Base-by-base conservation (phyloP, 2,329 filamentous ascomycete species). In the Alternaria conjuncta region DNA sequence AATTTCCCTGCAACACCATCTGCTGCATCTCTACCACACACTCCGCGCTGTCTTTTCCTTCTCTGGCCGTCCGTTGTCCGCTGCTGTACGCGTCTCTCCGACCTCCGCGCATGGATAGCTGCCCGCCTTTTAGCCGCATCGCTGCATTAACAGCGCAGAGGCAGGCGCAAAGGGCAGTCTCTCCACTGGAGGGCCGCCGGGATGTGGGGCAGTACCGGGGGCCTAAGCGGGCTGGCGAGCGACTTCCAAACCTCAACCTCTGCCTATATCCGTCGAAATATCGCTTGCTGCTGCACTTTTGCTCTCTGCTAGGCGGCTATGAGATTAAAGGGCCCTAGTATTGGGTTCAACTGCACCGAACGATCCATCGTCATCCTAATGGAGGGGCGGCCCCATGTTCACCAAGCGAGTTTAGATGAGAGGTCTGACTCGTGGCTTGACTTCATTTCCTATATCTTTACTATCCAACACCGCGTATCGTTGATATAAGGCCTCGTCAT, bases 391-490 rank as follows among this genome's bases (percentile, higher is more conserved):
- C 69, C 63, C 67, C 68, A 76, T 72, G 66, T 59, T 26, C 55
- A 25, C 63, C 60, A 57, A 62, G 62, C 63, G 46, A 69, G 60
- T 59, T 71, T 73, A 68, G 68, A 74, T 71, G 68, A 72, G 63
- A 67, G 55, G 64, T 64, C 74, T 78, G 75, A 77, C 75, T 78
- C 75, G 74, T 71, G 72, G 68, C 75, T 71, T 72, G 71, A 63
- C 71, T 72, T 71, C 73, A 77, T 75, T 73, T 77, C 75, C 71
- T 75, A 67, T 69, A 69, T 71, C 70, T 64, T 64, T 36, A 28
- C 41, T 53, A 43, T 60, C 56, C 49, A 55, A 20, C 46, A 55
- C 63, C 64, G 63, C 69, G 57, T 57, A 45, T 28, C 59, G 51
- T 41, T 47, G 41, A 45, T 63, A 49, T 62, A 66, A 65, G 69